Conservation (phyloP, 2,329 filamentous ascomycete genomes). For the Trichoderma sp. region DNA sequence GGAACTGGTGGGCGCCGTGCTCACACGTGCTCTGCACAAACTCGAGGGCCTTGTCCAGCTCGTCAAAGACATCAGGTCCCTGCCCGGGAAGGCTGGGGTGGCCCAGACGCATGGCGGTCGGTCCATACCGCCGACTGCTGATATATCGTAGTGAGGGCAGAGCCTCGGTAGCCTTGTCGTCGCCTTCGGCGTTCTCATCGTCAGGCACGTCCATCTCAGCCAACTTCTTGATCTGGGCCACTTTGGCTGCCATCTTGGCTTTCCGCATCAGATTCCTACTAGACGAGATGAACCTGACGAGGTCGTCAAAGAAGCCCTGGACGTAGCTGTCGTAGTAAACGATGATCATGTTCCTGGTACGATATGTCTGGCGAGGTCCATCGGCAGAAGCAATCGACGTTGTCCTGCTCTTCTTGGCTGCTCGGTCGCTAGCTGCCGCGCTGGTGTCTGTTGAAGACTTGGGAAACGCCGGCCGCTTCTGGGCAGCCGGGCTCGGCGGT, state of each 20-base stretch:
- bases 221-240: slow-evolving; percentile 64
- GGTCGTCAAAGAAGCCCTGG: slow-evolving; percentile 77
- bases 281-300: slow-evolving; percentile 79
- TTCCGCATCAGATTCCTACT: slow-evolving; percentile 84
- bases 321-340: slow-evolving; percentile 93
- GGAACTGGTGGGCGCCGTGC: slow-evolving; percentile 81
- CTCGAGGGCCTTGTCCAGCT: slow-evolving; percentile 77
- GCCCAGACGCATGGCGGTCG: slow-evolving; percentile 36
- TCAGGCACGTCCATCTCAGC: slow-evolving; percentile 61
- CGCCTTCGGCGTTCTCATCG: slow-evolving; percentile 49
- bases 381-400: slow-evolving; percentile 55
- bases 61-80: slow-evolving; percentile 63
- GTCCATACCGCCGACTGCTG: slow-evolving; percentile 42
- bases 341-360: slow-evolving; percentile 74
- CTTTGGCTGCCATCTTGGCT: slow-evolving; percentile 79
- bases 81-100: slow-evolving; percentile 33
- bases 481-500: slow-evolving; percentile 25
- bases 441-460: slow-evolving; percentile 50
- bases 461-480: slow-evolving; percentile 38
- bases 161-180: slow-evolving; percentile 36
- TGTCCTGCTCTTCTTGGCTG: slow-evolving; percentile 53
- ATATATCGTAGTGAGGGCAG: slow-evolving; percentile 48
- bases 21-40: slow-evolving; percentile 81
- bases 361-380: slow-evolving; percentile 59
- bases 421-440: slow-evolving; percentile 51